These are phyloP conservation scores for Suillus weaverae DNA, from an alignment of 768 basidiomycete genomes.

Conservation along the genomic window DNA sequence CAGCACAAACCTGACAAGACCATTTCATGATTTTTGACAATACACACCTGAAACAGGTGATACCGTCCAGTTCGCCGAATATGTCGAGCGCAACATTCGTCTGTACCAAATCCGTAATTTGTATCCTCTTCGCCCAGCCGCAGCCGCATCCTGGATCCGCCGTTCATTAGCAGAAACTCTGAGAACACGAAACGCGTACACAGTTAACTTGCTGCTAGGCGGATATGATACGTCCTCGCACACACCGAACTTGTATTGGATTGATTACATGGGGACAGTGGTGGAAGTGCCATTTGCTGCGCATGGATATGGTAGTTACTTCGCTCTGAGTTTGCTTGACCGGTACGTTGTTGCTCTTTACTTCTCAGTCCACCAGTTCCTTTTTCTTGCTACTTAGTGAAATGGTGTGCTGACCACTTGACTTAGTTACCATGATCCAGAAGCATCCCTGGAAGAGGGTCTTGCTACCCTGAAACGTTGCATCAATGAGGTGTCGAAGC, in stretches of 20 bases:
- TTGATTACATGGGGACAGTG: slow-evolving; percentile 93
- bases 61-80: slow-evolving; percentile 96
- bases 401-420: slow-evolving; percentile 9
- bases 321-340: slow-evolving; percentile 89
- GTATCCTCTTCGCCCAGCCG: slow-evolving; percentile 83
- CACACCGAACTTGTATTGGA: slow-evolving; percentile 86
- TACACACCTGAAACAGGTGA: slow-evolving; percentile 61
- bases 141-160: slow-evolving; percentile 95
- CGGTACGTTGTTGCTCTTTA: slow-evolving; percentile 47
- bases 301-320: slow-evolving; percentile 94
- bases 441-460: slow-evolving; percentile 83
- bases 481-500: slow-evolving; percentile 84
- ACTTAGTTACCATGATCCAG: slow-evolving; percentile 85
- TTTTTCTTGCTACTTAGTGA: neutral
- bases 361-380: neutral
- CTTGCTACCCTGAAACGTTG: slow-evolving; percentile 82
- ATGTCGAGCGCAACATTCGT: slow-evolving; percentile 91
- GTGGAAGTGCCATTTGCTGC: slow-evolving; percentile 89
- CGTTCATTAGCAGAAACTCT: slow-evolving; percentile 85
- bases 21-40: slow-evolving; percentile 2
- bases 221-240: slow-evolving; percentile 83
- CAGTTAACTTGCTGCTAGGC: slow-evolving; percentile 90
- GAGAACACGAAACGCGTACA: slow-evolving; percentile 83
- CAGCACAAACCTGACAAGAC: slow-evolving; percentile 30
- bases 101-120: slow-evolving; percentile 95